Conservation (phyloP, 441 rosid genomes). For the Erysimum cheiri region DNA sequence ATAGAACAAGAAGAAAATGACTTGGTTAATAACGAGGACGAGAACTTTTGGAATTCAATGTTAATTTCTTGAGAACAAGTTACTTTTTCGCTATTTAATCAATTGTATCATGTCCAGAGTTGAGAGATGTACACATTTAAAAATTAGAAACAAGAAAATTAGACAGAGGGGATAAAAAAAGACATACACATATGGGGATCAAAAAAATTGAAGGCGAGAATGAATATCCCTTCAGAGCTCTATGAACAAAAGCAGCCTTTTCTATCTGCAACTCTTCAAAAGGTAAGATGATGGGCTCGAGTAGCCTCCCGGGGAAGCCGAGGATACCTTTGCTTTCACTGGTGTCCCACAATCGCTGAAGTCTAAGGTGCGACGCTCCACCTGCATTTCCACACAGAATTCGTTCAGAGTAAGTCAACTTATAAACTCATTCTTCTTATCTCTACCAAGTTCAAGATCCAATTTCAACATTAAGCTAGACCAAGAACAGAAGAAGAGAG, state of each 20-base stretch:
- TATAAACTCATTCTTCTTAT: not conserved
- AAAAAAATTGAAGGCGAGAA: conserved; percentile 34
- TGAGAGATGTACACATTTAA: conserved; percentile 34
- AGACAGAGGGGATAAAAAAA: not conserved
- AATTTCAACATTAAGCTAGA: conserved; percentile 11
- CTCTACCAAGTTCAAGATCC: conserved; percentile 26
- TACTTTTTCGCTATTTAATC: conserved; percentile 28
- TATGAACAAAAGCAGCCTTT: conserved; percentile 36
- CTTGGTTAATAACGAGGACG: not conserved
- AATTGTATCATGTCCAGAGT: conserved; percentile 34
- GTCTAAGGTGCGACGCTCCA: conserved; percentile 82
- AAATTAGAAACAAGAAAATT: conserved; percentile 19
- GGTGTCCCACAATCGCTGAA: conserved; percentile 96
- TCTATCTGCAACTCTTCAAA: conserved; percentile 87
- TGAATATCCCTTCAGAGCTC: conserved; percentile 32
- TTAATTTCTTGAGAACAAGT: conserved; percentile 26
- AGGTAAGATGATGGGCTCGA: conserved; percentile 86
- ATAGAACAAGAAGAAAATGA: not conserved
- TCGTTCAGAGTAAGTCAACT: conserved; percentile 18
- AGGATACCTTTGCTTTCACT: conserved; percentile 57
- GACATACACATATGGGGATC: conserved; percentile 41
- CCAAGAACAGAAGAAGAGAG: conserved; percentile 1
- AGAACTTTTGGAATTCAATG: not conserved
- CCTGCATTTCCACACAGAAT: conserved; percentile 50
- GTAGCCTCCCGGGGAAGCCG: conserved; percentile 47